Percentiles rank a stretch among this genome's conserved stretches.
Evolutionary conservation across 805 yeast species (phyloP).

Genomic region (Candida chilensis): DNA sequence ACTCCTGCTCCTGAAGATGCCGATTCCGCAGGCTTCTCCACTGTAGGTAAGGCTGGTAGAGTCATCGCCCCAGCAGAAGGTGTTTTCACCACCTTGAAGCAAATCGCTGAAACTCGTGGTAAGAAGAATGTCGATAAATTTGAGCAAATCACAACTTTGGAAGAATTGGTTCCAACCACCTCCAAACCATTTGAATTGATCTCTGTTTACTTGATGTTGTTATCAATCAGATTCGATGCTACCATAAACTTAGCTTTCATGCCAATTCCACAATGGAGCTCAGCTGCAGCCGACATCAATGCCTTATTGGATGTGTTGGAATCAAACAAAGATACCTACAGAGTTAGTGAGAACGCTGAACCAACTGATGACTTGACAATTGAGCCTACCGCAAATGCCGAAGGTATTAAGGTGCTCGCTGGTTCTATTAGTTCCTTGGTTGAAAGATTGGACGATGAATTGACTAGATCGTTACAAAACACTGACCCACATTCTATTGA

Average conservation of each 20-base stretch:
- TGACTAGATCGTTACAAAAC: conserved; percentile 75
- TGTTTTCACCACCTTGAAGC: conserved; percentile 65
- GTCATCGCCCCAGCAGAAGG: conserved; percentile 24
- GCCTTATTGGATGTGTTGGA: conserved; percentile 64
- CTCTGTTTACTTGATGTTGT: conserved; percentile 66
- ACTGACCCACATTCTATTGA: conserved; percentile 95
- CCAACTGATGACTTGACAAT: conserved; percentile 64
- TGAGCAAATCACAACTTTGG: conserved; percentile 71
- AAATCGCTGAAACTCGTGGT: conserved; percentile 86
- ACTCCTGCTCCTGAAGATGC: conserved; percentile 22
- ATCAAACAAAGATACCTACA: conserved; percentile 42
- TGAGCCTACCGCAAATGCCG: conserved; percentile 52
- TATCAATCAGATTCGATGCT: conserved; percentile 84
- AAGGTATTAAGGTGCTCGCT: conserved; percentile 63
- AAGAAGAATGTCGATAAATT: conserved; percentile 82
- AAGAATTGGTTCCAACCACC: conserved; percentile 44
- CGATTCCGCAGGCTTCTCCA: conserved; percentile 16
- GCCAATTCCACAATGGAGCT: conserved; percentile 77
- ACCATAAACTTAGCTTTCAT: conserved; percentile 58
- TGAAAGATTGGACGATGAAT: conserved; percentile 93
- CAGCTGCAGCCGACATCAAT: conserved; percentile 53
- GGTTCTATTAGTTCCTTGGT: conserved; percentile 84
- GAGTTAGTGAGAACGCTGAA: conserved; percentile 68
- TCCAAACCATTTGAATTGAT: conserved; percentile 63
- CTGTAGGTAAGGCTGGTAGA: conserved; percentile 28